Evolutionary conservation across 2,329 filamentous ascomycete species (phyloP).

Genomic region (Ceratocystis colombiana): DNA sequence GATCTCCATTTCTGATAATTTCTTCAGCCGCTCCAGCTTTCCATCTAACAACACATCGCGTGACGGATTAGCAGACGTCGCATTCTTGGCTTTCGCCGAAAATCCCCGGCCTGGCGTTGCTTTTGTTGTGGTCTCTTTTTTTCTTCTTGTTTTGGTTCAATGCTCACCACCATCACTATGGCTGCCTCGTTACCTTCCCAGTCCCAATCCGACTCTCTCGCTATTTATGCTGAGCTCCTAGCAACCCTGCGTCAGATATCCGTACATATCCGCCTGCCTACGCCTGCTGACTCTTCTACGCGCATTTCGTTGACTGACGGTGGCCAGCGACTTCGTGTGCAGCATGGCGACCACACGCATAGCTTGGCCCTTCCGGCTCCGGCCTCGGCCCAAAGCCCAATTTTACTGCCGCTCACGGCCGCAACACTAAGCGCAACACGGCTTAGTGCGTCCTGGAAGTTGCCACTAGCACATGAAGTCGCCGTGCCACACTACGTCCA

Average conservation of each 20-base stretch:
- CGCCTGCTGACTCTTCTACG: constrained; percentile 37
- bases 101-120: not conserved
- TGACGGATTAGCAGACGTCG: not conserved
- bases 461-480: constrained; percentile 36
- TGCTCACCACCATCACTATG: not conserved
- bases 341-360: constrained; percentile 36
- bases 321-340: constrained; percentile 39
- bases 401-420: constrained; percentile 30
- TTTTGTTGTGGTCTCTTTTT: not conserved
- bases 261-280: constrained; percentile 43
- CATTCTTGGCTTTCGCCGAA: not conserved
- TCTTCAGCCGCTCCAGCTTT: constrained; percentile 15
- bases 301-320: constrained; percentile 38
- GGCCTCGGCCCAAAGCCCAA: constrained; percentile 33
- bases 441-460: constrained; percentile 42
- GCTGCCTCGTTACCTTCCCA: not conserved
- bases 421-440: constrained; percentile 29
- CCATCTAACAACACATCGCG: constrained; percentile 7
- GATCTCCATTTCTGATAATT: constrained; percentile 11
- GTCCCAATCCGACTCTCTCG: constrained; percentile 8
- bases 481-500: constrained; percentile 29
- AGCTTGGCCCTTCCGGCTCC: constrained; percentile 38
- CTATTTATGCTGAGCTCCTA: constrained; percentile 55
- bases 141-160: not conserved
- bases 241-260: constrained; percentile 56